phyloP scores from a whole-genome alignment of 2,329 filamentous ascomycete species.

The Fusarium palustre region DNA sequence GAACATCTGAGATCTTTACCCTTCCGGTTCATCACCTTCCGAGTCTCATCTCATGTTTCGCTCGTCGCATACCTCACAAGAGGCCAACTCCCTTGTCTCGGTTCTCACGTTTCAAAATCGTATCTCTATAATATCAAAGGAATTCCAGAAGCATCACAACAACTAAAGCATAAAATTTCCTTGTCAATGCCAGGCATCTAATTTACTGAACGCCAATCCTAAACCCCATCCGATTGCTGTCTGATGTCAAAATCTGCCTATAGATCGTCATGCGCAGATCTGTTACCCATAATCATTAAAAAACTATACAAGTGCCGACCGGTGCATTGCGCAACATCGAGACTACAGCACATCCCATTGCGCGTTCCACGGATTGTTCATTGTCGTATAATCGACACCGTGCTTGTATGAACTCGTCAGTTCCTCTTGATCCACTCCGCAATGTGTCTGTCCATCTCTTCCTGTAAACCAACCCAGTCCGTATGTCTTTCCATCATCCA shows the following conservation, averaged over 20 bases:
- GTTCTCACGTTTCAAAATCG: constrained; percentile 17
- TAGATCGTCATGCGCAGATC: constrained; percentile 25
- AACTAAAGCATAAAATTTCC: constrained; percentile 19
- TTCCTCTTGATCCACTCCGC: constrained; percentile 82
- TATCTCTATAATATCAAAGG: neutral
- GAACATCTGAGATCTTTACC: constrained; percentile 13
- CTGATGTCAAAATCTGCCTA: constrained; percentile 9
- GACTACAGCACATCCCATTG: constrained; percentile 54
- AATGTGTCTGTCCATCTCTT: constrained; percentile 78
- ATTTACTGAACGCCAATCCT: constrained; percentile 20
- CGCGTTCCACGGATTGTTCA: constrained; percentile 65
- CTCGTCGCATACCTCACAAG: constrained; percentile 6
- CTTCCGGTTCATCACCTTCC: constrained; percentile 32
- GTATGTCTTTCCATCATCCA: constrained; percentile 73
- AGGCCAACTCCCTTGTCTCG: constrained; percentile 1
- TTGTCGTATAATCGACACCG: constrained; percentile 63
- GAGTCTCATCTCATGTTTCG: constrained; percentile 37
- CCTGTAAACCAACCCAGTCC: constrained; percentile 82
- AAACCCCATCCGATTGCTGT: constrained; percentile 11
- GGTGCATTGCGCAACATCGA: constrained; percentile 8
- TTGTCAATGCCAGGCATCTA: constrained; percentile 31
- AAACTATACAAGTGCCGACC: constrained; percentile 2
- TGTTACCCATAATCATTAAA: constrained; percentile 24
- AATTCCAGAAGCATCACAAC: constrained; percentile 5
- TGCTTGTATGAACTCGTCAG: constrained; percentile 74